Evolutionary conservation across 345 rosid genomes (phyloP).

Genomic region (Boechera stricta): DNA sequence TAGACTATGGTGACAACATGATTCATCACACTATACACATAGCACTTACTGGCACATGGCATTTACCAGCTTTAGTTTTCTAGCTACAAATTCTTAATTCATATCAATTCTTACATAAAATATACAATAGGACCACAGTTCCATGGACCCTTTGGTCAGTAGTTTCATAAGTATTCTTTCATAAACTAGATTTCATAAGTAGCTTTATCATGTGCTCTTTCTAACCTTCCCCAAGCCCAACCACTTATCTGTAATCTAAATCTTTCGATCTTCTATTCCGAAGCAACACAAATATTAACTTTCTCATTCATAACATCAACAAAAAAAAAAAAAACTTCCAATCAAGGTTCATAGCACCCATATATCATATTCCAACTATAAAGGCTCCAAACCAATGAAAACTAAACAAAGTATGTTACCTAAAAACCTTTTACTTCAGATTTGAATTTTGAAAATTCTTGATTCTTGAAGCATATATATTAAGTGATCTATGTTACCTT

Average conservation of each 20-base stretch:
- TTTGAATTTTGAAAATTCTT: not conserved
- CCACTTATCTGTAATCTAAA: not conserved
- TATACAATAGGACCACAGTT: slow-evolving; percentile 28
- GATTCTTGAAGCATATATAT: not conserved
- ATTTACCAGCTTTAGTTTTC: not conserved
- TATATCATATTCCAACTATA: not conserved
- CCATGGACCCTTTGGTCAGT: slow-evolving; percentile 33
- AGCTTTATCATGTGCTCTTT: slow-evolving; percentile 27
- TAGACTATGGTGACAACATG: slow-evolving; percentile 15
- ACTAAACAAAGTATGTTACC: not conserved
- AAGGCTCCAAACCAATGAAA: not conserved
- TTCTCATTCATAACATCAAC: not conserved
- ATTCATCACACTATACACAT: slow-evolving; percentile 14
- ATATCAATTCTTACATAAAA: slow-evolving; percentile 10
- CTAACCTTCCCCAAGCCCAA: not conserved
- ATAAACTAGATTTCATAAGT: slow-evolving; percentile 16
- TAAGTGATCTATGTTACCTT: not conserved
- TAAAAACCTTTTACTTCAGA: not conserved
- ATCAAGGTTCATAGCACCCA: not conserved
- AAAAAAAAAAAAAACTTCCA: not conserved
- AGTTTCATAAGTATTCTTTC: slow-evolving; percentile 19
- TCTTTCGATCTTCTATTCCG: not conserved
- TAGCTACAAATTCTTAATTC: slow-evolving; percentile 8
- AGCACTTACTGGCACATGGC: not conserved
- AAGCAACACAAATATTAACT: not conserved